phyloP scores from a whole-genome alignment of 2,329 filamentous ascomycete species.

The Trichophaea hybrida region DNA sequence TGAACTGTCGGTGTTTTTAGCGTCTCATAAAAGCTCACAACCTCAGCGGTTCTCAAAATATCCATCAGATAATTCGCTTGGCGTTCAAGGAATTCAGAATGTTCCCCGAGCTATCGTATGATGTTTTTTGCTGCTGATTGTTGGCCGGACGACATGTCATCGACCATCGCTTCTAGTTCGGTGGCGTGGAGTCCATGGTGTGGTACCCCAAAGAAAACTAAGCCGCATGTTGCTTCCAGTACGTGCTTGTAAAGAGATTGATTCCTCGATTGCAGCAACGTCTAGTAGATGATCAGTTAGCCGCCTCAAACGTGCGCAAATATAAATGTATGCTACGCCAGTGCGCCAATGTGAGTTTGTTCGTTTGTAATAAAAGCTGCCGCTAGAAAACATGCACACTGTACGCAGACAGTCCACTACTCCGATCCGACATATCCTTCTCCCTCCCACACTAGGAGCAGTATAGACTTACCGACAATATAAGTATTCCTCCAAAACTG shows the following conservation, averaged over 20 bases:
- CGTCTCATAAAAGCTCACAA: slow-evolving; percentile 15
- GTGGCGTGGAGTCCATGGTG: slow-evolving; percentile 7
- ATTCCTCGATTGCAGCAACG: background rate
- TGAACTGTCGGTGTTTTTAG: slow-evolving; percentile 4
- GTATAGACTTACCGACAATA: background rate
- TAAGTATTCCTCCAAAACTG: slow-evolving; percentile 9
- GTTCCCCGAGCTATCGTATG: slow-evolving; percentile 1
- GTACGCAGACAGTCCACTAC: too few species aligned
- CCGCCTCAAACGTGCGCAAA: background rate
- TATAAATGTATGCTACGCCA: background rate
- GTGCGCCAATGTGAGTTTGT: too few species aligned
- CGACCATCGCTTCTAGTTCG: slow-evolving; percentile 6
- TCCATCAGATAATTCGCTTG: slow-evolving; percentile 7
- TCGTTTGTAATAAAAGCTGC: too few species aligned
- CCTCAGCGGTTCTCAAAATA: slow-evolving; percentile 6
- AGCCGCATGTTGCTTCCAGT: slow-evolving; percentile 3
- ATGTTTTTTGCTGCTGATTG: background rate
- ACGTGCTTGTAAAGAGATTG: background rate
- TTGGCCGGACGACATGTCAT: background rate
- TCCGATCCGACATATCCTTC: too few species aligned
- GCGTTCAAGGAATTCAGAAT: slow-evolving; percentile 10
- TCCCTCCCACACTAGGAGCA: too few species aligned
- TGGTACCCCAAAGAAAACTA: slow-evolving; percentile 15
- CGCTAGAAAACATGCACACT: too few species aligned
- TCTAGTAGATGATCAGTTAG: background rate